These are phyloP conservation scores for Tricholoma sp. DNA, from an alignment of 768 basidiomycete genomes.

Conservation along the genomic window DNA sequence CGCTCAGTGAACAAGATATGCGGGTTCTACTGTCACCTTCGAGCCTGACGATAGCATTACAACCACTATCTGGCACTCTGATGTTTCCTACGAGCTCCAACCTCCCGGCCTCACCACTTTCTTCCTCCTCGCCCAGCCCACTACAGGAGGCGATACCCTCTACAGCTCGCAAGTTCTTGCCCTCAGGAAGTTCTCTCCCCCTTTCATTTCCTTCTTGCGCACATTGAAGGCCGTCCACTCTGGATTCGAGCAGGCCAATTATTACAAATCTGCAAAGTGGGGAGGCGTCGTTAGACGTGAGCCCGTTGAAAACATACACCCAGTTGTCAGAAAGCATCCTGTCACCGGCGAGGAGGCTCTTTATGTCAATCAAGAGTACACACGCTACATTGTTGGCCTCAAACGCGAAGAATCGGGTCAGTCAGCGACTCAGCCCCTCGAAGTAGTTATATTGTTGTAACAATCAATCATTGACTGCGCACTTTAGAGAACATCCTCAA, in stretches of 20 bases:
- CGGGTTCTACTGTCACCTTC: slow-evolving; percentile 66
- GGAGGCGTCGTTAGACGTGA: slow-evolving; percentile 76
- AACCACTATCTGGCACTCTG: slow-evolving; percentile 70
- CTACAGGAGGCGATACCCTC: slow-evolving; percentile 65
- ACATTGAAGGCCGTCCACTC: slow-evolving; percentile 81
- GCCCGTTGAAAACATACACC: slow-evolving; percentile 79
- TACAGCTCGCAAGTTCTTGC: slow-evolving; percentile 68
- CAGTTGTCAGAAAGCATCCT: slow-evolving; percentile 73
- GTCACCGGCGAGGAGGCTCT: slow-evolving; percentile 86
- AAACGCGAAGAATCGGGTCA: slow-evolving; percentile 80
- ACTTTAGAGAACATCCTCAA: slow-evolving; percentile 53
- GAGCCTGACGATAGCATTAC: slow-evolving; percentile 56
- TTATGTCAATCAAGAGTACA: slow-evolving; percentile 85
- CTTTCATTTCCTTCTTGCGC: slow-evolving; percentile 72
- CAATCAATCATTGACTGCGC: background rate
- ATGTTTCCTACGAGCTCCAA: slow-evolving; percentile 83
- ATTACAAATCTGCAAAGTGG: slow-evolving; percentile 62
- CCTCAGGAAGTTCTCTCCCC: slow-evolving; percentile 67
- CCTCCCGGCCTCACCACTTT: slow-evolving; percentile 86
- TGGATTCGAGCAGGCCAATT: slow-evolving; percentile 77
- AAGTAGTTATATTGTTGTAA: background rate
- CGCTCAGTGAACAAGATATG: slow-evolving; percentile 43
- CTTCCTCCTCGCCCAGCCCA: slow-evolving; percentile 68
- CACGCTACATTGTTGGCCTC: slow-evolving; percentile 72
- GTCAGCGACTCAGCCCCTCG: slow-evolving; percentile 11